phyloP scores from a whole-genome alignment of 495 filamentous ascomycete species.

The Cladorrhinum samala region DNA sequence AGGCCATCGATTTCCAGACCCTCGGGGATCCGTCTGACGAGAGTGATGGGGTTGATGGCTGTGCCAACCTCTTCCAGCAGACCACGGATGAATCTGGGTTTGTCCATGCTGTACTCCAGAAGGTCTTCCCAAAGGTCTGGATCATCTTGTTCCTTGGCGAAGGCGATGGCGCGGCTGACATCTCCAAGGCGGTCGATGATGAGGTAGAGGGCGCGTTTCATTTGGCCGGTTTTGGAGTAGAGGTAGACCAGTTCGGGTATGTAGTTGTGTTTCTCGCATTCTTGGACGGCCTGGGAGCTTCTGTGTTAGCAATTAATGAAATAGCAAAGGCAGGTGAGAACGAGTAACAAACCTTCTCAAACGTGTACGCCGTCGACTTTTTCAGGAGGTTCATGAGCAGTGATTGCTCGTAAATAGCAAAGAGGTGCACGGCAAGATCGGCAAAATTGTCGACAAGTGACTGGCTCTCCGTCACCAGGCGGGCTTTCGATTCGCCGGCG shows the following conservation, averaged over 20 bases:
- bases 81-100: conserved; percentile 86
- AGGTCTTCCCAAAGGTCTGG: conserved; percentile 91
- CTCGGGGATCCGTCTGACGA: conserved; percentile 85
- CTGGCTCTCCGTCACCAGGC: conserved; percentile 53
- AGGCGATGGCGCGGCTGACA: conserved; percentile 84
- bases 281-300: conserved; percentile 50
- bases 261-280: conserved; percentile 73
- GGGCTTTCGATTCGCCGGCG: conserved; percentile 37
- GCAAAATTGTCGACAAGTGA: conserved; percentile 78
- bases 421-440: conserved; percentile 77
- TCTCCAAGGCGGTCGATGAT: conserved; percentile 86
- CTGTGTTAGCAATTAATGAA: neutral
- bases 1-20: conserved; percentile 87
- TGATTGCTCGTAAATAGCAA: conserved; percentile 72
- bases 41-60: conserved; percentile 78
- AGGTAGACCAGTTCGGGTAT: conserved; percentile 90
- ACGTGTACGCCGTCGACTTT: conserved; percentile 71
- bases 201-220: conserved; percentile 79
- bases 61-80: conserved; percentile 91
- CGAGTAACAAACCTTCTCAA: conserved; percentile 51
- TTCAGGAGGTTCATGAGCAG: conserved; percentile 85
- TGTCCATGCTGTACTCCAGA: conserved; percentile 92
- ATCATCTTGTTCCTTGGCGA: conserved; percentile 88
- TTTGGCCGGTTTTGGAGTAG: conserved; percentile 88
- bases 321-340: neutral